Conservation (phyloP, 495 filamentous ascomycete genomes). For the Terfezia claveryi region DNA sequence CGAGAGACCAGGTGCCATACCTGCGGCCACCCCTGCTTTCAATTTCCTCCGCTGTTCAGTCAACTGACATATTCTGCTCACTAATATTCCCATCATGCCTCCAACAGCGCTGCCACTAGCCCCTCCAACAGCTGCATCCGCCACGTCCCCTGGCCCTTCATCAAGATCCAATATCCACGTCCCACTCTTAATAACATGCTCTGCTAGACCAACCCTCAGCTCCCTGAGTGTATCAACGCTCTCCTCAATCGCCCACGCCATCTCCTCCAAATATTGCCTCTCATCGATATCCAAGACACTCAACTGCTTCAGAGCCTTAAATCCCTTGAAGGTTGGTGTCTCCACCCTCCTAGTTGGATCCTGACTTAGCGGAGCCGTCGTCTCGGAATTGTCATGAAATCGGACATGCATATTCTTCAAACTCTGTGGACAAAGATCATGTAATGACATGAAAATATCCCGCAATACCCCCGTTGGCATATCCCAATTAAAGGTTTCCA, state of each 20-base stretch:
- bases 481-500: slow-evolving; percentile 88
- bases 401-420: slow-evolving; percentile 68
- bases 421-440: slow-evolving; percentile 26
- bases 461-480: slow-evolving; percentile 82
- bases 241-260: slow-evolving; percentile 57
- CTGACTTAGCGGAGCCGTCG: slow-evolving; percentile 14
- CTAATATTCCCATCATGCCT: slow-evolving; percentile 52
- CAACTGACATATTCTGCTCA: slow-evolving; percentile 42
- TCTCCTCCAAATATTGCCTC: slow-evolving; percentile 67
- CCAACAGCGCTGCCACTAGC: slow-evolving; percentile 26
- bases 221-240: slow-evolving; percentile 48
- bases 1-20: background rate
- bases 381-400: slow-evolving; percentile 60
- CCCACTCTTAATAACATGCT: slow-evolving; percentile 23
- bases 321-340: slow-evolving; percentile 64
- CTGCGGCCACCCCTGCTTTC: slow-evolving; percentile 3
- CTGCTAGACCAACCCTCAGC: slow-evolving; percentile 56
- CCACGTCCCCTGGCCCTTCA: slow-evolving; percentile 8
- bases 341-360: slow-evolving; percentile 32
- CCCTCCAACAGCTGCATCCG: slow-evolving; percentile 19
- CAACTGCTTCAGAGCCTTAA: slow-evolving; percentile 60
- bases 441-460: slow-evolving; percentile 67
- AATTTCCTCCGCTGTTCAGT: slow-evolving; percentile 6
- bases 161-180: slow-evolving; percentile 12
- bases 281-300: slow-evolving; percentile 81